phyloP scores from a whole-genome alignment of 257 asterid species.

The Solanum neorickii region DNA sequence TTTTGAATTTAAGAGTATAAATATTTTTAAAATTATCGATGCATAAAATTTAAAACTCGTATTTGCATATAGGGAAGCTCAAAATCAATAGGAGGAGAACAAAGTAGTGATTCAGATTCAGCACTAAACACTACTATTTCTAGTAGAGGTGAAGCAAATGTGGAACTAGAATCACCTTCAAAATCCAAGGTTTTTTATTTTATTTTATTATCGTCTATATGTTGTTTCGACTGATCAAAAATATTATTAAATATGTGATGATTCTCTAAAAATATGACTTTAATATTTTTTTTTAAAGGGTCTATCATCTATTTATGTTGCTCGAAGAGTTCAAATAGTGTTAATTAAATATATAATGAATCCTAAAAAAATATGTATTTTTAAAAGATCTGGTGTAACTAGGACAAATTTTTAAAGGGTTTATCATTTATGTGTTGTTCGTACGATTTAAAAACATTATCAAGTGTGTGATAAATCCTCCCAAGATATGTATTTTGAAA shows the following conservation, averaged over 20 bases:
- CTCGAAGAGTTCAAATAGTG: background rate
- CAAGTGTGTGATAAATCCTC: background rate
- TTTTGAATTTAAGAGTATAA: background rate
- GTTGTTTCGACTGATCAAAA: background rate
- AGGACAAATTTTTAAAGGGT: background rate
- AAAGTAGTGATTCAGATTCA: conserved; percentile 65
- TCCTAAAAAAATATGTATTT: background rate
- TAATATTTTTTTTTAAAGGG: background rate
- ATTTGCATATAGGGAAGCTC: conserved; percentile 27
- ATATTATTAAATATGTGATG: background rate
- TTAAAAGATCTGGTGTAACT: background rate
- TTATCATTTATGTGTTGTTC: background rate
- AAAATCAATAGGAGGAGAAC: conserved; percentile 77
- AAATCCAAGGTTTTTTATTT: conserved; percentile 25
- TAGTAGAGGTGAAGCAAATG: conserved; percentile 23
- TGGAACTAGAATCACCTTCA: conserved; percentile 39
- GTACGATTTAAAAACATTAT: background rate
- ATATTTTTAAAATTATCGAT: background rate
- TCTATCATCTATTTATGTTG: background rate
- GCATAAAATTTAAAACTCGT: background rate
- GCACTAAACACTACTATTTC: conserved; percentile 45
- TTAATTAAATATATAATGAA: background rate
- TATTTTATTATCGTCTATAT: background rate
- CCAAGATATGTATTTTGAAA: background rate
- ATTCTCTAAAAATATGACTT: background rate